These are phyloP conservation scores for Panaeolus cyanescens DNA, from an alignment of 768 basidiomycete genomes.

Conservation along the genomic window DNA sequence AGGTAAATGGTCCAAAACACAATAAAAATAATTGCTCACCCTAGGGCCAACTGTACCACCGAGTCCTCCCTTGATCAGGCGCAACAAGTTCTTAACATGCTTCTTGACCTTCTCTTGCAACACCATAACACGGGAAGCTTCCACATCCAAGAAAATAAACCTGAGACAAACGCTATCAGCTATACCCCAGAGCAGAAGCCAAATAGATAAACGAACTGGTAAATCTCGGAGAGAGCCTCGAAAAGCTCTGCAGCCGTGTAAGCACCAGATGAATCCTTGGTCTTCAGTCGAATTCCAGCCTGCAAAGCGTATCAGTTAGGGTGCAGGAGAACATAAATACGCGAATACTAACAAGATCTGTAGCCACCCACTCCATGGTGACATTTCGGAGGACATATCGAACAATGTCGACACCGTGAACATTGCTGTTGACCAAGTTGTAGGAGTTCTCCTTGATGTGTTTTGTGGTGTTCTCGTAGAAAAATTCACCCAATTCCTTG, in stretches of 20 bases:
- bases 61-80: slow-evolving; percentile 56
- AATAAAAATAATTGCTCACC: slow-evolving; percentile 32
- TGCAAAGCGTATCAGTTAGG: slow-evolving; percentile 26
- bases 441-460: slow-evolving; percentile 58
- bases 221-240: slow-evolving; percentile 67
- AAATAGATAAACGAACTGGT: slow-evolving; percentile 50
- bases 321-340: neutral
- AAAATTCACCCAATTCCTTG: slow-evolving; percentile 57
- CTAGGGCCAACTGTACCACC: slow-evolving; percentile 39
- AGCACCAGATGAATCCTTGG: slow-evolving; percentile 52
- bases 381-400: slow-evolving; percentile 65
- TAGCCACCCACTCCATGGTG: slow-evolving; percentile 71
- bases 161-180: slow-evolving; percentile 34
- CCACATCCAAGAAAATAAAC: slow-evolving; percentile 76
- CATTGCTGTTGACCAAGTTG: slow-evolving; percentile 55
- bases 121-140: slow-evolving; percentile 58
- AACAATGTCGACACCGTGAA: slow-evolving; percentile 63
- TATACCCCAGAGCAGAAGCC: neutral
- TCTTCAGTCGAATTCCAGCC: slow-evolving; percentile 77
- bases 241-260: slow-evolving; percentile 67
- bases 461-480: slow-evolving; percentile 64
- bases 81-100: slow-evolving; percentile 54
- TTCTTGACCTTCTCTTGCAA: slow-evolving; percentile 50
- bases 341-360: slow-evolving; percentile 57
- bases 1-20: neutral